Base-by-base conservation (phyloP, 2,329 filamentous ascomycete genomes). In the Gnomoniopsis smithogilvyi region DNA sequence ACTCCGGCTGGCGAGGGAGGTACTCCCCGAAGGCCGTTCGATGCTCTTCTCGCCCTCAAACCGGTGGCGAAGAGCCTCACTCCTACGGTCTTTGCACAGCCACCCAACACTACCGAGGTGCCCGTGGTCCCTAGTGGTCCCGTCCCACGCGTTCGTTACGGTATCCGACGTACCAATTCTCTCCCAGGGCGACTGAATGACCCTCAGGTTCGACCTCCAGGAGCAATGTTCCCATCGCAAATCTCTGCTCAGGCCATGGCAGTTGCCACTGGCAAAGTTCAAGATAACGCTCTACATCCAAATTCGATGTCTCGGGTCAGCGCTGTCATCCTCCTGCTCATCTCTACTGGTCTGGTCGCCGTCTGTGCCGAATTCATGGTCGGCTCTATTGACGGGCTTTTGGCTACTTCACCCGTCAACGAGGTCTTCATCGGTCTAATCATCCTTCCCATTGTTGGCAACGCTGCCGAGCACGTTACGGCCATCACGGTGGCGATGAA, bases 121-220 rank as follows among this genome's bases (percentile, higher is more conserved):
- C 64, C 71, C 14, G 59, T 70, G 7, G 67, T 68, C 4, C 67
- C 76, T 3, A 63, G 73, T 10, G 78, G 82, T 2, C 76, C 79
- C 12, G 77, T 85, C 47, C 83, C 84, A 6, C 79, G 81, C 33
- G 80, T 87, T 59, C 78, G 82, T 46, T 83, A 84, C 64, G 83
- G 84, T n/a, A 85, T 91, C 55, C 86, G 88, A 58, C 82, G 90
- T 56, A 90, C 89, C 21, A 91, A 84, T 69, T 92, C 90, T 0
- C 79, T 92, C 2, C 90, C 90, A 0, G 88, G 89, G 66, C 82
- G 87, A 19, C 79, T 91, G 10, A 84, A 82, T 61, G 73, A 76
- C 54, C 70, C 76, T 22, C 66, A 70, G 26, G 64, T 76, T 36
- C 78, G 81, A 3, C 68, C 80, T 1, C 79, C 81, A 0, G 80